Evolutionary conservation across 768 basidiomycete genomes (phyloP), one percentile per base, ranked within the genome.

Genomic region (Boletus tomentosulus): DNA sequence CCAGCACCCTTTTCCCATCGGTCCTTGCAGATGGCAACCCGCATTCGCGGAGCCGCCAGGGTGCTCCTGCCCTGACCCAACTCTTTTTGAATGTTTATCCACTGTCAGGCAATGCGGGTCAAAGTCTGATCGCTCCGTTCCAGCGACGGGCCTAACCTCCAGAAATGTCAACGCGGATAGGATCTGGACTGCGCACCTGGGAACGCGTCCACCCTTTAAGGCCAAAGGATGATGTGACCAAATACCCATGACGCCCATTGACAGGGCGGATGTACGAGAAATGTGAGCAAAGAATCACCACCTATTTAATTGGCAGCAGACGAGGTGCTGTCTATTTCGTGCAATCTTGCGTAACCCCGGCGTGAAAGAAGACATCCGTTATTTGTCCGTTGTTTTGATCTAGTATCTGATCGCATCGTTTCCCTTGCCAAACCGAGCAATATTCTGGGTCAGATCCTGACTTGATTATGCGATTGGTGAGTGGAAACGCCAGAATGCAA

Each of bases 1-100:
- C n/a, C n/a, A n/a, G n/a, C n/a, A n/a, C n/a, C n/a, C n/a, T n/a
- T n/a, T n/a, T 38, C 25, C 4, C 41, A 35, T 51, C 56, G 24
- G 16, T 37, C 10, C 42, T 34, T 30, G 34, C 33, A 51, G 53
- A 47, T 13, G 25, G 48, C 35, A 27, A 42, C 16, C 33, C 34
- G 10, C 22, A 34, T 34, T 45, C 12, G 43, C 46, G 28, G 44
- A 31, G n/a, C 1, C 25, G 30, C 50, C 39, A 42, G 47, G 31
- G 44, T 38, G 24, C 64, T n/a, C 65, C 59, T 64, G 48, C 39
- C 43, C 28, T 51, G 51, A 54, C 4, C 22, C 37, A 62, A 28
- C 62, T 46, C 45, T 48, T 44, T 53, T 55, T 37, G 39, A 39
- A 34, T 3, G 19, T 2, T 46, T 35, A 38, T 51, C 28, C 28